Conservation (phyloP, 2,329 filamentous ascomycete species). For the Davidsoniella australis region DNA sequence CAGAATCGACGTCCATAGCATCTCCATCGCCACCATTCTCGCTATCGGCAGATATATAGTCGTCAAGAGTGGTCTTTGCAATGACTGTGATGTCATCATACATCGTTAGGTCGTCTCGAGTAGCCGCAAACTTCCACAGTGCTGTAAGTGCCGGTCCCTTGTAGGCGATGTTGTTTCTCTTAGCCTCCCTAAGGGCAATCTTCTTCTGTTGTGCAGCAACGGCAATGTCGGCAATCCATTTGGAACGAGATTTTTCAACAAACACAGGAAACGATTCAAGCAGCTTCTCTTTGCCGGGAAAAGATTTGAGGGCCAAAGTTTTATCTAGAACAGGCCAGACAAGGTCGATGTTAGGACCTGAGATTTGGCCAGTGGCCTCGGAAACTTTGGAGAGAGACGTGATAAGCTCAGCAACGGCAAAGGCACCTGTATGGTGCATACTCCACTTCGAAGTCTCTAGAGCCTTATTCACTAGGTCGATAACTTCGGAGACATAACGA, state of each 20-base stretch:
- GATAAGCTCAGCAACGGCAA: conserved; percentile 60
- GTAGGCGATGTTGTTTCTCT: conserved; percentile 77
- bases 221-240: conserved; percentile 35
- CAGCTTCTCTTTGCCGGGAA: conserved; percentile 77
- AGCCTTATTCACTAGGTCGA: conserved; percentile 45
- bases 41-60: conserved; percentile 39
- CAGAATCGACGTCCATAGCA: conserved; percentile 52
- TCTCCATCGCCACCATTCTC: conserved; percentile 31
- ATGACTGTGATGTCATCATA: conserved; percentile 51
- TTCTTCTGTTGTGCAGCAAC: conserved; percentile 56
- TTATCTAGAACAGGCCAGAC: conserved; percentile 78
- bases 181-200: conserved; percentile 72
- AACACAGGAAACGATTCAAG: conserved; percentile 67
- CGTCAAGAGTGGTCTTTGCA: conserved; percentile 44
- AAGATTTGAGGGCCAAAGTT: conserved; percentile 73
- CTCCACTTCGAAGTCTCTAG: conserved; percentile 75
- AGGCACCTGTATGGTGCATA: conserved; percentile 73
- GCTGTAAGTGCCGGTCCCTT: conserved; percentile 56
- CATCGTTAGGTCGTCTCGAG: conserved; percentile 45
- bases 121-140: conserved; percentile 55
- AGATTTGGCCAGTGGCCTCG: conserved; percentile 40
- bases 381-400: conserved; percentile 44
- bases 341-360: conserved; percentile 37
- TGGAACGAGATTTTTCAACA: conserved; percentile 41
- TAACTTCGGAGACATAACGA: conserved; percentile 72